Evolutionary conservation across 768 basidiomycete species (phyloP).

Genomic region (Suillus brevipes): DNA sequence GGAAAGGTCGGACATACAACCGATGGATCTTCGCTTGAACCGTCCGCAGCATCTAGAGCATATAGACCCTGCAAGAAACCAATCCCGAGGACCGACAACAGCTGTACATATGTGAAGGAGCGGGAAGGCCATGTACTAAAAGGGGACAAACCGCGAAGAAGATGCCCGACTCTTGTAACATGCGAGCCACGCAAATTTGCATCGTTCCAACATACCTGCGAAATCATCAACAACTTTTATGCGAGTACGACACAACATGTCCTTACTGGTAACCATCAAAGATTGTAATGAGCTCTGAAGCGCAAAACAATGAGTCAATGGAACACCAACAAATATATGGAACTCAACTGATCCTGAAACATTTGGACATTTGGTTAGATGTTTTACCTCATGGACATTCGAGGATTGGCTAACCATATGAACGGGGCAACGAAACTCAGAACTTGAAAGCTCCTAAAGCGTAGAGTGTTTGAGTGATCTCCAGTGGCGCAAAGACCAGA

Average conservation of each 20-base stretch:
- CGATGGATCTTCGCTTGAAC: constrained; percentile 54
- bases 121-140: neutral
- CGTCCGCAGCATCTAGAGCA: constrained; percentile 90
- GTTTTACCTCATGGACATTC: constrained; percentile 1
- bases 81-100: constrained; percentile 76
- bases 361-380: neutral
- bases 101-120: constrained; percentile 37
- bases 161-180: constrained; percentile 91
- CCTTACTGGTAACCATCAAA: constrained; percentile 79
- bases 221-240: constrained; percentile 5
- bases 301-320: neutral
- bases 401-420: constrained; percentile 63
- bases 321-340: neutral
- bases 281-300: constrained; percentile 70
- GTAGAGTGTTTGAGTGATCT: constrained; percentile 39
- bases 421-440: constrained; percentile 86
- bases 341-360: constrained; percentile 75
- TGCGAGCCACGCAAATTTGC: constrained; percentile 91
- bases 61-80: constrained; percentile 88
- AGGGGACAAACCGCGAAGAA: constrained; percentile 73
- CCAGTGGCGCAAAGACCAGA: constrained; percentile 45
- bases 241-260: neutral
- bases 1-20: constrained; percentile 37
- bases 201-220: constrained; percentile 83
- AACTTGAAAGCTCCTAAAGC: constrained; percentile 80